Evolutionary conservation across 306 rosid genomes (phyloP).

Genomic region (Cajanus cajan): DNA sequence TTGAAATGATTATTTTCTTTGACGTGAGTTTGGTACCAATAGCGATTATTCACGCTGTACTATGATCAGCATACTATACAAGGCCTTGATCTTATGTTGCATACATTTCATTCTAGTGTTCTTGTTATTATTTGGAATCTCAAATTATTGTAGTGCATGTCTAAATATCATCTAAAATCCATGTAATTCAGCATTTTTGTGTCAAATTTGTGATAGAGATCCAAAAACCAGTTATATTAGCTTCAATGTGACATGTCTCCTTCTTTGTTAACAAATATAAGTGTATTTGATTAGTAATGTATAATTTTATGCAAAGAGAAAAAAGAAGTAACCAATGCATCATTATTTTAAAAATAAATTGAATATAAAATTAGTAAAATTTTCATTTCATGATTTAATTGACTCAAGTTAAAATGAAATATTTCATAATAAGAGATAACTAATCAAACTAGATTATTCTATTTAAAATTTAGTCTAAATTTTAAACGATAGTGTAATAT

Average conservation of each 20-base stretch:
- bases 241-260: too few relatives aligned
- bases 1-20: background rate
- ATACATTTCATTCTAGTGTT: background rate
- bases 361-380: background rate
- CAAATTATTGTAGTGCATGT: too few relatives aligned
- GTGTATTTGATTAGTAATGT: background rate
- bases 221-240: too few relatives aligned
- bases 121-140: background rate
- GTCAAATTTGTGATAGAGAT: too few relatives aligned
- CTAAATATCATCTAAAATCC: too few relatives aligned
- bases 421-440: too few relatives aligned
- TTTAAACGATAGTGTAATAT: too few relatives aligned
- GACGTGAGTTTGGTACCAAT: background rate
- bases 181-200: too few relatives aligned
- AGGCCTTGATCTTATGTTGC: background rate
- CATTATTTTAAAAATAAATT: background rate
- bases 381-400: background rate
- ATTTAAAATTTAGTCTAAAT: too few relatives aligned
- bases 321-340: background rate
- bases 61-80: background rate
- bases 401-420: too few relatives aligned
- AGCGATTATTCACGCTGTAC: background rate
- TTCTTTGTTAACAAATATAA: too few relatives aligned
- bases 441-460: too few relatives aligned
- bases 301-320: background rate